phyloP scores from a whole-genome alignment of 352 stramenopile species.

The Vaucheria bursata region DNA sequence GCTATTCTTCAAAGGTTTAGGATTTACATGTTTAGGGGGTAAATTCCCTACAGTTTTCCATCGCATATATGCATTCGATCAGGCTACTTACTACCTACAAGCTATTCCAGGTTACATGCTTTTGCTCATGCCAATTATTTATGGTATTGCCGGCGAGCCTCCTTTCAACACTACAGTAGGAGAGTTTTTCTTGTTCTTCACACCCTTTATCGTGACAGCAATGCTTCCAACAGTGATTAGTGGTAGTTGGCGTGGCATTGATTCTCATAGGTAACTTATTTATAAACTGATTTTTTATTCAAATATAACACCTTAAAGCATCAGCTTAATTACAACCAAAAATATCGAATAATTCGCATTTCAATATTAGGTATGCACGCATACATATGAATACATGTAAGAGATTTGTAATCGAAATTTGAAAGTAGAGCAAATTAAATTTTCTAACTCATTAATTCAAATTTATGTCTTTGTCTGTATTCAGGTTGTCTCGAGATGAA shows the following conservation, averaged over 20 bases:
- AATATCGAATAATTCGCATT: too few relatives aligned
- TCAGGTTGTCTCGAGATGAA: neutral
- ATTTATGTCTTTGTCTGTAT: too few relatives aligned
- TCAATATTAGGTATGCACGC: too few relatives aligned
- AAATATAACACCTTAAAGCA: too few relatives aligned
- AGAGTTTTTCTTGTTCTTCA: slow-evolving; percentile 18
- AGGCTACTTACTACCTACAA: slow-evolving; percentile 48
- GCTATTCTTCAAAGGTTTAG: slow-evolving; percentile 33
- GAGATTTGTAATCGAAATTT: too few relatives aligned
- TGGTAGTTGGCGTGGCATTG: slow-evolving; percentile 30
- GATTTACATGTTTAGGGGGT: slow-evolving; percentile 42
- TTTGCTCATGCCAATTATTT: slow-evolving; percentile 40
- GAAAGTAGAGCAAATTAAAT: too few relatives aligned
- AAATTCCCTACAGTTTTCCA: slow-evolving; percentile 44
- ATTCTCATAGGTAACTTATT: slow-evolving; percentile 26
- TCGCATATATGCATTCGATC: slow-evolving; percentile 44
- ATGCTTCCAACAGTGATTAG: slow-evolving; percentile 41
- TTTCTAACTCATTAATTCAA: too few relatives aligned
- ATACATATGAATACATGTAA: too few relatives aligned
- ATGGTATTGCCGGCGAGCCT: slow-evolving; percentile 36
- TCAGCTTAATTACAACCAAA: too few relatives aligned
- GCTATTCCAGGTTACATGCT: slow-evolving; percentile 46
- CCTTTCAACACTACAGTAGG: slow-evolving; percentile 43
- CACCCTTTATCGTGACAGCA: slow-evolving; percentile 44
- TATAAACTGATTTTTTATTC: too few relatives aligned